phyloP scores from a whole-genome alignment of 352 stramenopile species.

The Phytophthora cajani region DNA sequence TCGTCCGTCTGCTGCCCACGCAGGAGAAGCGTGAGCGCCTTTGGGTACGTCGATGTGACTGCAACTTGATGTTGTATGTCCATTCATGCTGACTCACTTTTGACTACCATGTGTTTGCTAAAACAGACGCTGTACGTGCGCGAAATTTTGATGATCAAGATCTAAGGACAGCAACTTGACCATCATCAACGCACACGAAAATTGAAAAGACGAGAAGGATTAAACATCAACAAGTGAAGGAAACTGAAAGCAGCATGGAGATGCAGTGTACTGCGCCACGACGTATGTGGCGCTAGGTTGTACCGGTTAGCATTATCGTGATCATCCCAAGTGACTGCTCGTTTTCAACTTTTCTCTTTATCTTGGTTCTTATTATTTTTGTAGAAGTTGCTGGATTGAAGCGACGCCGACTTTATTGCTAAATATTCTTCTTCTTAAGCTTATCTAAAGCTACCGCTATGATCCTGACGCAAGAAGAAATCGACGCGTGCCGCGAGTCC shows the following conservation, averaged over 20 bases:
- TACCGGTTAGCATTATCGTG: conserved; percentile 7
- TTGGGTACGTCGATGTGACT: conserved; percentile 59
- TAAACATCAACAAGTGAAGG: conserved; percentile 24
- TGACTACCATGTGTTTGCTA: conserved; percentile 11
- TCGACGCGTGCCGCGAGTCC: conserved; percentile 95
- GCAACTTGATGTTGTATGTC: background rate
- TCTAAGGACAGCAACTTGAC: conserved; percentile 19
- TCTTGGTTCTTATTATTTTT: background rate
- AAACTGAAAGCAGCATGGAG: conserved; percentile 1
- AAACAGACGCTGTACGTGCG: conserved; percentile 53
- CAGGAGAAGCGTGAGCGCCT: conserved; percentile 85
- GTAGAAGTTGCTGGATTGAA: conserved; percentile 20
- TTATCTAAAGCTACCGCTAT: conserved; percentile 41
- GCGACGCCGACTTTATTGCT: conserved; percentile 8
- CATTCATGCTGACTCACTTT: conserved; percentile 24
- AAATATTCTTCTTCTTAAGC: background rate
- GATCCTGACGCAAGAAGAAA: conserved; percentile 96
- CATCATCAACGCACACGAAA: conserved; percentile 18
- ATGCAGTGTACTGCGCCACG: conserved; percentile 6
- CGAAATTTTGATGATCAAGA: conserved; percentile 60
- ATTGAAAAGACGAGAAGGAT: conserved; percentile 15
- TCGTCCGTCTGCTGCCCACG: conserved; percentile 84
- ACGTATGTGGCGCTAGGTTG: conserved; percentile 3
- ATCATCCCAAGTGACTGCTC: conserved; percentile 11
- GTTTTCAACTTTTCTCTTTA: conserved; percentile 4